Conservation (phyloP, 805 yeast genomes). For the Teunomyces gatunensis region DNA sequence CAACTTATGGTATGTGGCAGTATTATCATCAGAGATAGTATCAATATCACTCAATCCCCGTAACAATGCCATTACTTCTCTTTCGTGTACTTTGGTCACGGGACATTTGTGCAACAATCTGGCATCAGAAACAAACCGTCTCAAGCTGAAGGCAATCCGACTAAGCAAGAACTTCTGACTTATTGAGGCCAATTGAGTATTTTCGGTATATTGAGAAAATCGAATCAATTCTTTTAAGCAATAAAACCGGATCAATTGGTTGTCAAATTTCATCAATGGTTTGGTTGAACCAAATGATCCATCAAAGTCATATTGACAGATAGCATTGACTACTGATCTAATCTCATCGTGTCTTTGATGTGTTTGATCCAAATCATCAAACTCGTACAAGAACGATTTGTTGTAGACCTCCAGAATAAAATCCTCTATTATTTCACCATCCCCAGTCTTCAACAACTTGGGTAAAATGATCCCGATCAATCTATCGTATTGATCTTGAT, state of each 20-base stretch:
- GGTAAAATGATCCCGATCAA: slow-evolving; percentile 45
- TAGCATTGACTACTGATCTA: not conserved
- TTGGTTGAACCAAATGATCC: slow-evolving; percentile 62
- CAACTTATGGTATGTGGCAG: not conserved
- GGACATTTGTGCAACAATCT: slow-evolving; percentile 62
- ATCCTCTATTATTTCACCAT: slow-evolving; percentile 32
- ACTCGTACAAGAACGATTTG: slow-evolving; percentile 57
- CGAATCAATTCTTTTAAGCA: slow-evolving; percentile 56
- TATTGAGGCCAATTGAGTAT: slow-evolving; percentile 17
- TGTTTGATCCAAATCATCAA: slow-evolving; percentile 50
- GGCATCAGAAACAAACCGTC: slow-evolving; percentile 63
- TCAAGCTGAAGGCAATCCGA: slow-evolving; percentile 58
- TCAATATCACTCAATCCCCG: slow-evolving; percentile 28
- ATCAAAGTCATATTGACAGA: slow-evolving; percentile 8
- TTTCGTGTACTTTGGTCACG: slow-evolving; percentile 58
- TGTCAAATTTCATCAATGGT: slow-evolving; percentile 41
- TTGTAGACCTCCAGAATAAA: slow-evolving; percentile 53
- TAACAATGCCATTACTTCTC: slow-evolving; percentile 54
- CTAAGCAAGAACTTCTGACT: slow-evolving; percentile 44
- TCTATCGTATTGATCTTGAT: slow-evolving; percentile 41
- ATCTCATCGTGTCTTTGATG: slow-evolving; percentile 8
- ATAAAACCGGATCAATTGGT: slow-evolving; percentile 47
- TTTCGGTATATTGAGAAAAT: slow-evolving; percentile 24
- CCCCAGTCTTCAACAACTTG: slow-evolving; percentile 20
- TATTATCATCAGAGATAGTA: not conserved